Conservation (phyloP, 2,329 filamentous ascomycete species). For the Mycosphaerella arachidis region DNA sequence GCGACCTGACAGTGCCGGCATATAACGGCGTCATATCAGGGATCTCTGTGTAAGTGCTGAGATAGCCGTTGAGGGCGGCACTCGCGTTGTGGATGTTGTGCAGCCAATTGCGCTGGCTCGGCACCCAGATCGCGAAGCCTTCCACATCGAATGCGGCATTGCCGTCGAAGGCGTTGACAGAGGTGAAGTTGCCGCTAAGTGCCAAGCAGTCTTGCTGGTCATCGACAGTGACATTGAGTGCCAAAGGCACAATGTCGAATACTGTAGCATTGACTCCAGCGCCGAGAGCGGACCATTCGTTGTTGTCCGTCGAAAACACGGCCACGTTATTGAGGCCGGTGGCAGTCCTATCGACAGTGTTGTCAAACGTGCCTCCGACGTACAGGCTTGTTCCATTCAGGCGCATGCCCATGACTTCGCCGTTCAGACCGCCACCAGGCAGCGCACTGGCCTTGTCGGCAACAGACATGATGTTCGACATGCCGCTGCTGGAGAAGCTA, state of each 20-base stretch:
- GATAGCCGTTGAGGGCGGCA: constrained; percentile 64
- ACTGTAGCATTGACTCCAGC: constrained; percentile 73
- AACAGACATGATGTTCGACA: constrained; percentile 75
- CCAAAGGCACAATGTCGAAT: constrained; percentile 66
- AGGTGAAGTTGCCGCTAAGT: constrained; percentile 73
- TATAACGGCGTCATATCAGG: constrained; percentile 62
- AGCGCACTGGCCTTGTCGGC: constrained; percentile 57
- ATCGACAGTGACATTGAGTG: constrained; percentile 68
- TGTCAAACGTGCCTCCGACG: constrained; percentile 79
- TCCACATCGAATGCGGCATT: constrained; percentile 58
- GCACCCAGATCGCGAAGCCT: constrained; percentile 90
- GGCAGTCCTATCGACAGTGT: constrained; percentile 59
- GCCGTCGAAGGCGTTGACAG: constrained; percentile 63
- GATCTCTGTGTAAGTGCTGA: constrained; percentile 67
- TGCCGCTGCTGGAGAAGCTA: constrained; percentile 67
- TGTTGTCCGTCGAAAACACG: constrained; percentile 63
- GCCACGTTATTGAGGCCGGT: constrained; percentile 71
- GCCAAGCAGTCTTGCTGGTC: constrained; percentile 69
- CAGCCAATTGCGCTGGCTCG: constrained; percentile 80
- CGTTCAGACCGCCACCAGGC: constrained; percentile 71
- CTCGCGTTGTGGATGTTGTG: constrained; percentile 64
- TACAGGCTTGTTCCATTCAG: constrained; percentile 64
- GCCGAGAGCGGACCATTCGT: constrained; percentile 74
- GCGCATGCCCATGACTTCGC: constrained; percentile 67
- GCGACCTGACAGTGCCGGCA: constrained; percentile 76